phyloP scores from a whole-genome alignment of 2,329 filamentous ascomycete genomes.

The Aspergillus transmontanensis region DNA sequence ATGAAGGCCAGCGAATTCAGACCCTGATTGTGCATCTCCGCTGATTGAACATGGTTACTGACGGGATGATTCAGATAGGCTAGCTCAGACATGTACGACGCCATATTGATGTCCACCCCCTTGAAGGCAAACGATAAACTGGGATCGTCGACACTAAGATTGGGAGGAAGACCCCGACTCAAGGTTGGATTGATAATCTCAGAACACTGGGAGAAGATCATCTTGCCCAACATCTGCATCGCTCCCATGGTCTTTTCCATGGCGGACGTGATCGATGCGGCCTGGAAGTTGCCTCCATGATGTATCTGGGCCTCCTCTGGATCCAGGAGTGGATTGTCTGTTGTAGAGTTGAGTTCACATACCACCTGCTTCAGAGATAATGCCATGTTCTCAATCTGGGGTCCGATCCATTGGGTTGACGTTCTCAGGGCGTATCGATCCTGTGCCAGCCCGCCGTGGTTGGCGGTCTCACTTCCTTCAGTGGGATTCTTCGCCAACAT shows the following conservation, averaged over 20 bases:
- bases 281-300: slow-evolving; percentile 70
- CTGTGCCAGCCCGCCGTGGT: slow-evolving; percentile 49
- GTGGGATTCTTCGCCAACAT: slow-evolving; percentile 36
- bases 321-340: slow-evolving; percentile 67
- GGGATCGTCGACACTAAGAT: slow-evolving; percentile 62
- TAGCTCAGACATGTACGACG: slow-evolving; percentile 64
- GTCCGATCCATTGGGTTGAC: slow-evolving; percentile 68
- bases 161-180: slow-evolving; percentile 65
- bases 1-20: slow-evolving; percentile 67
- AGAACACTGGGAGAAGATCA: slow-evolving; percentile 63
- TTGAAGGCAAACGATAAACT: slow-evolving; percentile 62
- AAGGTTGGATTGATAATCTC: slow-evolving; percentile 64
- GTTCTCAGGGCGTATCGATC: slow-evolving; percentile 68
- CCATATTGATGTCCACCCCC: slow-evolving; percentile 66
- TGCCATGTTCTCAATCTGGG: slow-evolving; percentile 63
- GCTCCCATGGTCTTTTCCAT: slow-evolving; percentile 61
- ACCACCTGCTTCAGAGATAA: slow-evolving; percentile 60
- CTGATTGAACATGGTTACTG: slow-evolving; percentile 62
- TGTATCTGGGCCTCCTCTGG: slow-evolving; percentile 45
- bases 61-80: slow-evolving; percentile 64
- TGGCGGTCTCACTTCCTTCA: not conserved
- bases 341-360: slow-evolving; percentile 66
- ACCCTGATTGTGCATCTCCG: slow-evolving; percentile 68
- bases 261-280: slow-evolving; percentile 61
- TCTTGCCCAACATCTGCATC: slow-evolving; percentile 58